Base-by-base conservation (phyloP, 441 rosid genomes). In the Aleurites moluccanus region DNA sequence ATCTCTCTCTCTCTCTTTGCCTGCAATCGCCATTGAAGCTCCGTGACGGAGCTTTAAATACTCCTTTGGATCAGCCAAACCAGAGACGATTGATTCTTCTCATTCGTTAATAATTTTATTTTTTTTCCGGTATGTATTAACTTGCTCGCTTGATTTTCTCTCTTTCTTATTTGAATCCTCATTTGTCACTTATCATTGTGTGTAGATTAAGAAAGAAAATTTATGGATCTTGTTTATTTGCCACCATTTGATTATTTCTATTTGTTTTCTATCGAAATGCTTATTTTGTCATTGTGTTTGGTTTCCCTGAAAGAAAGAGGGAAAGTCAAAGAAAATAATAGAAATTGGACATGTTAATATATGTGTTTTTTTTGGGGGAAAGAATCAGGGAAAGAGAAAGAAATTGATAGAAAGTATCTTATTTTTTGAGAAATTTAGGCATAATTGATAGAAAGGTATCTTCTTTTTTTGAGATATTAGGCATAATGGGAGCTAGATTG, bases 21-120 rank as follows among this genome's bases (percentile, higher is more conserved):
- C 20, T 30, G 47, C 70, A 14, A 52, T 64, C 42, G 65, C 71
- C 71, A 25, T 52, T 73, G 16, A 64, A 73, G 64, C 70, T 23
- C 23, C 44, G n/a, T 10, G n/a, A n/a, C 20, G 61, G 45, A 62
- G 23, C 69, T 64, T 50, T 50, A 1, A 3, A 21, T n/a, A 14
- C 16, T 16, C 53, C 20, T 13, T 49, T 49, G 53, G 16, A 9
- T 49, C 30, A 33, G 20, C 21, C 23, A 4, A 21, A 14, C 45
- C 13, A 33, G 23, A 14, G 20, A 10, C 33, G 8, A 38, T 38
- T 38, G 14, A 7, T 49, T 45, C 66, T n/a, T 35, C 56, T 61
- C 28, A 9, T 44, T 18, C 42, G 6, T 35, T 11, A 2, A 52
- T 52, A 14, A 33, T 13, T 27, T 38, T 38, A 6, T 50, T 14